These are phyloP conservation scores for Suillus cothurnatus DNA, from an alignment of 768 basidiomycete genomes.

Conservation along the genomic window DNA sequence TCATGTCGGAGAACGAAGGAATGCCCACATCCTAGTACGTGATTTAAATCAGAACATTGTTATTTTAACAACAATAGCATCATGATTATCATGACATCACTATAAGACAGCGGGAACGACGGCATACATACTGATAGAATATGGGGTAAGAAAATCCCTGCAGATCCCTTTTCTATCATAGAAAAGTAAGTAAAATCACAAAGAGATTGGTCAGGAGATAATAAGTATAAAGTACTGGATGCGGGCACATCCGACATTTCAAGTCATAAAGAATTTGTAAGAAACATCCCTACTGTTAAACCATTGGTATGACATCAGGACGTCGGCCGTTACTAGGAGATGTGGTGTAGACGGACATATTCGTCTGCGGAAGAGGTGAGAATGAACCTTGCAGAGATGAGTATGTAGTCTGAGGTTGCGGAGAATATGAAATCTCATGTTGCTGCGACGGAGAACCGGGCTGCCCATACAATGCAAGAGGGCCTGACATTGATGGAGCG, in stretches of 20 bases:
- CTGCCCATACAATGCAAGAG: neutral
- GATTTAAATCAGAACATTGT: neutral
- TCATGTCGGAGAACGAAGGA: neutral
- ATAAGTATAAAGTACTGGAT: neutral
- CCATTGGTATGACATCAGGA: constrained; percentile 22
- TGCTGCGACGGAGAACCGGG: neutral
- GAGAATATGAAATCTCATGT: neutral
- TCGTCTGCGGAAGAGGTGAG: constrained; percentile 16
- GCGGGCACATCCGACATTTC: neutral
- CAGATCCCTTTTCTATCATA: neutral
- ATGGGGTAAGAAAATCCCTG: neutral
- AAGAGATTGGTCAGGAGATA: neutral
- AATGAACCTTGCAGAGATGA: constrained; percentile 6
- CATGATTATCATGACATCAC: neutral
- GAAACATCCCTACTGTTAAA: constrained; percentile 10
- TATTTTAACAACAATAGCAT: neutral
- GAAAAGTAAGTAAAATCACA: neutral
- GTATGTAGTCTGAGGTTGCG: neutral
- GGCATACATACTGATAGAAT: neutral
- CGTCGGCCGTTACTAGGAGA: constrained; percentile 1
- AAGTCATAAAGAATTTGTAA: neutral
- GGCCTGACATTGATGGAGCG: neutral
- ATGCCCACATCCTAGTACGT: neutral
- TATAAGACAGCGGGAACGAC: neutral
- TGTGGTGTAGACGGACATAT: constrained; percentile 17